These are phyloP conservation scores for Neospora caninum DNA, from an alignment of 169 alveolate species.

Conservation along the genomic window DNA sequence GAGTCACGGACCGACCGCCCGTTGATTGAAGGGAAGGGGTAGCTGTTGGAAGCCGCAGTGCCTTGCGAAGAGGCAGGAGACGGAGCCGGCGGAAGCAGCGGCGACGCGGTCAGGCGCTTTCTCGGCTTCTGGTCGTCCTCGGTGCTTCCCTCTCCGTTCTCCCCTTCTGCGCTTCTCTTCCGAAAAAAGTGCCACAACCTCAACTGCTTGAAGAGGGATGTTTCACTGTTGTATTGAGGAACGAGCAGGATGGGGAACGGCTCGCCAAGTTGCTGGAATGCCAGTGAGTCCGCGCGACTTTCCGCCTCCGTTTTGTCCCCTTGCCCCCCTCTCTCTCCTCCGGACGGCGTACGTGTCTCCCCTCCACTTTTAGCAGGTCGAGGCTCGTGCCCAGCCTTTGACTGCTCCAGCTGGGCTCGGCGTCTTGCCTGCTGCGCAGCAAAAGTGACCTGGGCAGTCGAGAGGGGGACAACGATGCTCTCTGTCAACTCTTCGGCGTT, in stretches of 20 bases:
- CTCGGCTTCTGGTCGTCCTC: background rate
- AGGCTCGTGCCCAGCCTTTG: too few species aligned
- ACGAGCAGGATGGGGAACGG: background rate
- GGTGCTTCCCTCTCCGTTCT: background rate
- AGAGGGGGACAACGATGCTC: background rate
- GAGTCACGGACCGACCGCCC: background rate
- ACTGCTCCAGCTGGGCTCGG: background rate
- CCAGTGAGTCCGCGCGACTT: background rate
- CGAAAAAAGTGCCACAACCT: background rate
- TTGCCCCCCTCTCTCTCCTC: background rate
- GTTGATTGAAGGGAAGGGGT: background rate
- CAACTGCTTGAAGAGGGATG: slow-evolving; percentile 9
- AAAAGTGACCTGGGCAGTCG: background rate
- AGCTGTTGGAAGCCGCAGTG: background rate
- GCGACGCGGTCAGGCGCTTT: background rate
- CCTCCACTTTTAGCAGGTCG: too few species aligned
- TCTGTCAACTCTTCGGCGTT: background rate
- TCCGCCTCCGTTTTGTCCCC: background rate
- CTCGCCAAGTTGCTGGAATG: background rate
- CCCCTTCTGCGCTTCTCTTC: background rate
- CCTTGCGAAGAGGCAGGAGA: background rate
- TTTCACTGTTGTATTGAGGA: background rate
- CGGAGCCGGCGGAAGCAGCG: background rate
- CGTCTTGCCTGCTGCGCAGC: background rate
- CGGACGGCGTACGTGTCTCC: background rate